Base-by-base conservation (phyloP, 1,284 basidiomycete genomes). In the Ceratobasidium sp. region DNA sequence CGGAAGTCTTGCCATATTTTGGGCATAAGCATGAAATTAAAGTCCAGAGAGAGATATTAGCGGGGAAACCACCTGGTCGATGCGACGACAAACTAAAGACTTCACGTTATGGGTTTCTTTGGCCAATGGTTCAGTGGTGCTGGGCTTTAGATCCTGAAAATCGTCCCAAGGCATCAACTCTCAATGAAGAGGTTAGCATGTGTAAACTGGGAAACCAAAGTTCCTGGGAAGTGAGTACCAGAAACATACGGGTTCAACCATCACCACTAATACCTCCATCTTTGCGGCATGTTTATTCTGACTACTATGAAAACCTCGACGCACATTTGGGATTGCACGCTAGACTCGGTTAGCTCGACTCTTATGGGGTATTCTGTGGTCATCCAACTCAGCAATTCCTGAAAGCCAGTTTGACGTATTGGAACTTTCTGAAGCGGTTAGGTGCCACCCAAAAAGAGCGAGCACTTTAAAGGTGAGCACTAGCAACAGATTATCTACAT, bases 341-440 rank as follows among this genome's bases (percentile, higher is more conserved):
- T 90, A 79, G 82, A 87, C 83, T n/a, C 15, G 20, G 2, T 70
- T 56, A 10, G 42, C 20, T 53, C n/a, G n/a, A n/a, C n/a, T 7
- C 12, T 49, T 33, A 18, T 60, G 61, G 55, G 63, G 39, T n/a
- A 55, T 51, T 3, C 3, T 44, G 60, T 33, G 77, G 63, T 71
- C 40, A 69, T 42, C 26, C 10, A 49, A n/a, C 18, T 7, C 23
- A 33, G 23, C 83, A 94, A 92, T 97, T 81, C 87, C 97, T 79
- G 95, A 95, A 85, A 95, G 97, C 82, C 96, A 93, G 86, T 92
- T 93, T 84, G 93, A 93, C 85, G 90, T 97, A 95, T 84, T 91
- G 92, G 63, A 87, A 97, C 72, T 87, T 97, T 68, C 96, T n/a
- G n/a, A n/a, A n/a, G n/a, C n/a, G n/a, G 92, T 88, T 85, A 89